phyloP scores from a whole-genome alignment of 148 eudicot species.

The Nepenthes gracilis region DNA sequence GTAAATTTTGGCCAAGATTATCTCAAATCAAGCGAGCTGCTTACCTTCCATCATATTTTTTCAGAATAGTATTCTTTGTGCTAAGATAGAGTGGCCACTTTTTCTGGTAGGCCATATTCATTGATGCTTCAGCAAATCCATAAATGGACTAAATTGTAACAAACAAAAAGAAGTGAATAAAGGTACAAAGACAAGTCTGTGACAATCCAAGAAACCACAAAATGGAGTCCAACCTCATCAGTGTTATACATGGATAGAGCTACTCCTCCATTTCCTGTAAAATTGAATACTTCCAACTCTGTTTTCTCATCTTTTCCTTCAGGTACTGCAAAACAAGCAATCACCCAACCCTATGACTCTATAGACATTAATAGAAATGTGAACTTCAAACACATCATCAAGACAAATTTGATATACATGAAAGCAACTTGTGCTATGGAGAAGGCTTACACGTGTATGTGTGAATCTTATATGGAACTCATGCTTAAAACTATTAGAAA shows the following conservation, averaged over 20 bases:
- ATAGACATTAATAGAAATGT: too few species aligned
- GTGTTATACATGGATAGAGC: conserved; percentile 92
- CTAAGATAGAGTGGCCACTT: conserved; percentile 97
- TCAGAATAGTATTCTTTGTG: conserved; percentile 91
- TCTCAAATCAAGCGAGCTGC: neutral
- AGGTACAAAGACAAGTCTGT: conserved; percentile 1
- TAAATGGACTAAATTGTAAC: conserved; percentile 44
- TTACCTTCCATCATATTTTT: conserved; percentile 93
- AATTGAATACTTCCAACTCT: conserved; percentile 70
- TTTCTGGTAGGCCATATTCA: conserved; percentile 69
- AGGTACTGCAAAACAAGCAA: conserved; percentile 43
- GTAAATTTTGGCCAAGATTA: neutral
- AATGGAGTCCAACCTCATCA: conserved; percentile 53
- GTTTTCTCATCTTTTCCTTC: conserved; percentile 57
- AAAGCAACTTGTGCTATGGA: too few species aligned
- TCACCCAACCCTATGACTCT: neutral
- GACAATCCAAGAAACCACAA: neutral
- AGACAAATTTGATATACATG: too few species aligned
- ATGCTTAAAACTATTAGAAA: too few species aligned
- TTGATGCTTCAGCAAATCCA: conserved; percentile 92
- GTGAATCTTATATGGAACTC: too few species aligned
- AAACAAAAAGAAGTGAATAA: neutral
- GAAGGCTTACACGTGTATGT: too few species aligned
- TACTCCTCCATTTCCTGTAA: conserved; percentile 85
- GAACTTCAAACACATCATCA: too few species aligned